Base-by-base conservation (phyloP, 495 filamentous ascomycete species). In the Choiromyces venosus region DNA sequence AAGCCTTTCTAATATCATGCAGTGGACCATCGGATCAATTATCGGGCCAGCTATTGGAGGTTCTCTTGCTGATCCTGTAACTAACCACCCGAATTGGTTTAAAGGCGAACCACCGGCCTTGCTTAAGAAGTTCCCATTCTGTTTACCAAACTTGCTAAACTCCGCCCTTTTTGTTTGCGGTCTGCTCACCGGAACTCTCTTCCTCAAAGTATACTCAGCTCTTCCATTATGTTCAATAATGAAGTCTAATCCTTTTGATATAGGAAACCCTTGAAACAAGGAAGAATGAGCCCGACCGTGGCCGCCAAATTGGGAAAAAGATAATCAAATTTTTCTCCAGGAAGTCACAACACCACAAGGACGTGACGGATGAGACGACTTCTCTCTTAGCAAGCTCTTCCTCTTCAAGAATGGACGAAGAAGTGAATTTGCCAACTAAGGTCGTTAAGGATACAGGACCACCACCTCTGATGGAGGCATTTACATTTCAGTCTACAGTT, bases 21-120 rank as follows among this genome's bases (percentile, higher is more conserved):
- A 88, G 39, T 93, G 92, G 91, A 90, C 88, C 14, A 86, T 93
- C 67, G 93, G 93, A 1, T 90, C 88, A 61, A 91, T 97, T n/a
- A 89, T 97, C 80, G 94, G 94, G 0, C 94, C 94, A 3, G 88
- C 89, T 2, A 90, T 97, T 78, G 94, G 94, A 36, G 94, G 94
- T 3, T 88, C 90, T 52, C 88, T 98, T 70, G 91, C 93, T 10
- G 88, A 91, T 69, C 94, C 94, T 3, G 88, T 89, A 1, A 83
- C 85, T 56, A 88, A 91, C 64, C 87, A 92, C 77, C 91, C 92
- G 4, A 83, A 82, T 18, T 69, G 91, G 21, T 95, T 94, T 81
- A 72, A 72, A 10, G 72, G 70, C 6, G 89, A 89, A 10, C 80
- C 87, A 33, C 88, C 85, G 36, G 85, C 82, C 64, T 91, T 93